Evolutionary conservation across 1,284 basidiomycete species (phyloP).

Genomic region (Stygiomarasmius scandens): DNA sequence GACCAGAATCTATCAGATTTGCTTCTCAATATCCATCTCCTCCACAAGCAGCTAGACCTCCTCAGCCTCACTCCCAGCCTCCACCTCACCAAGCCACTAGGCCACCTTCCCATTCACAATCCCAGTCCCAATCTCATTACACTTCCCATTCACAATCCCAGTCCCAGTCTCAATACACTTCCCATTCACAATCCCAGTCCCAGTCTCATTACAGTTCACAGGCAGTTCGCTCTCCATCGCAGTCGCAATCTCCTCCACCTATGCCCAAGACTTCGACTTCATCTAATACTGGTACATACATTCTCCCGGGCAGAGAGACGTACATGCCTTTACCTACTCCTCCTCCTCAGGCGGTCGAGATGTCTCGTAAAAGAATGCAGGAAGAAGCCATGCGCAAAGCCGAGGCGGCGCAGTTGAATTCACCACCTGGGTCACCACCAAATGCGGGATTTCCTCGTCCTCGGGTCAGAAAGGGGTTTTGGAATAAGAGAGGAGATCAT

Average conservation of each 20-base stretch:
- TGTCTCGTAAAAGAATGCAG: too few relatives aligned
- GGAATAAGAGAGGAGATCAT: constrained; percentile 15
- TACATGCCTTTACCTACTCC: constrained; percentile 1
- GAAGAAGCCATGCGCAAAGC: too few relatives aligned
- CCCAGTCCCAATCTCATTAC: too few relatives aligned
- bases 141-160: constrained; percentile 1
- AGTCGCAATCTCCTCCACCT: constrained; percentile 3
- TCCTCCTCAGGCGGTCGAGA: not conserved
- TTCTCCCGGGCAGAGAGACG: not conserved
- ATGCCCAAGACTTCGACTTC: constrained; percentile 7
- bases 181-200: constrained; percentile 1
- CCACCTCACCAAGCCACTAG: not conserved
- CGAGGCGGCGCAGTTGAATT: not conserved
- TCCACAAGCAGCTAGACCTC: not conserved
- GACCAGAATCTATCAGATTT: constrained; percentile 1
- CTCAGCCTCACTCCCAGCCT: constrained; percentile 1
- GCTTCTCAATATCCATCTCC: constrained; percentile 3
- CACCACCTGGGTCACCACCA: not conserved
- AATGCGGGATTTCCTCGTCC: too few relatives aligned
- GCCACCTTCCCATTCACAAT: not conserved
- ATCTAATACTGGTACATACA: not conserved
- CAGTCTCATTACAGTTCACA: constrained; percentile 1
- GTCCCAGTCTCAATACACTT: constrained; percentile 1
- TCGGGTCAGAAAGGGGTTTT: constrained; percentile 7
- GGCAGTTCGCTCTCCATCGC: constrained; percentile 1